Conservation (phyloP, 2,329 filamentous ascomycete species). For the Xenosphaeropsis pyriputrescens region DNA sequence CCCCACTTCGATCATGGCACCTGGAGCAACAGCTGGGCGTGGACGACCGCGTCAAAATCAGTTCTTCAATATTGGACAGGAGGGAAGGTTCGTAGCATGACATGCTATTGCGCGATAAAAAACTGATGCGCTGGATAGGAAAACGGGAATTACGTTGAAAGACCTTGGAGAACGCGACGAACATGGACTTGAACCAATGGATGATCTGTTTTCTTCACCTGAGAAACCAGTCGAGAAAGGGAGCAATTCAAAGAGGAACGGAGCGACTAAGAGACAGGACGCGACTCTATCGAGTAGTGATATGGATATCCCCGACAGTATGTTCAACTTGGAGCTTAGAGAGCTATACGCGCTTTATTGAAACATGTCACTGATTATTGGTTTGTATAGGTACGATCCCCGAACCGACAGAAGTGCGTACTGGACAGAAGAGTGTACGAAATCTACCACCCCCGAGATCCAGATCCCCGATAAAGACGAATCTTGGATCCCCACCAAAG, state of each 20-base stretch:
- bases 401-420: conserved; percentile 28
- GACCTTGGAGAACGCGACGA: conserved; percentile 76
- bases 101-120: no score
- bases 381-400: conserved; percentile 28
- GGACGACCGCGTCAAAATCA: no score
- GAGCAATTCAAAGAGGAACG: conserved; percentile 3
- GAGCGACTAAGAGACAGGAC: conserved; percentile 13
- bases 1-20: no score
- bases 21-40: no score
- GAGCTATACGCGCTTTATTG: background rate
- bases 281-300: conserved; percentile 34
- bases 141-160: conserved; percentile 73
- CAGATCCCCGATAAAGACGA: conserved; percentile 20
- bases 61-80: no score
- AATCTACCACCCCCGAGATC: conserved; percentile 16
- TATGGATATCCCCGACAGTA: conserved; percentile 52
- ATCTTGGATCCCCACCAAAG: conserved; percentile 13
- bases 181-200: conserved; percentile 79
- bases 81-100: no score
- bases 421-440: conserved; percentile 16
- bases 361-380: conserved; percentile 4
- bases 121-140: conserved; percentile 33
- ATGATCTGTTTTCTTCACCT: conserved; percentile 80
- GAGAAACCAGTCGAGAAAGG: conserved; percentile 30
- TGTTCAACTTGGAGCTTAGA: conserved; percentile 2